Evolutionary conservation across 768 basidiomycete species (phyloP).

Genomic region (Lactifluus rugatus): DNA sequence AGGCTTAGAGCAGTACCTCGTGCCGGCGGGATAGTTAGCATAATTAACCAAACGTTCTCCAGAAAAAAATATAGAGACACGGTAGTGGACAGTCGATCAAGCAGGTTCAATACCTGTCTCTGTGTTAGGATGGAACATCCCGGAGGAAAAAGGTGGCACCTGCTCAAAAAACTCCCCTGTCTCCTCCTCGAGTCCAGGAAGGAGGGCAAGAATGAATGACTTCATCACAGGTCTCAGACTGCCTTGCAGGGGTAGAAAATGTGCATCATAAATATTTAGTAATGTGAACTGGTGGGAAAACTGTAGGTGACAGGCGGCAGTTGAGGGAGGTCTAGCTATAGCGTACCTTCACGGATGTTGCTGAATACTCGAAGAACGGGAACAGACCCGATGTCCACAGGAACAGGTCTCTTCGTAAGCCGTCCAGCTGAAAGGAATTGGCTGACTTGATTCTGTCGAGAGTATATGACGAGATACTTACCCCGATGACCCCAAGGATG

Average conservation of each 20-base stretch:
- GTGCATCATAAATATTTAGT: conserved; percentile 83
- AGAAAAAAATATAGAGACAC: conserved; percentile 87
- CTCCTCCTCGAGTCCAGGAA: conserved; percentile 96
- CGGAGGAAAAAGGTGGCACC: conserved; percentile 28
- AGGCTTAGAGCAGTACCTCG: conserved; percentile 85
- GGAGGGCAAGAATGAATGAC: conserved; percentile 83
- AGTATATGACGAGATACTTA: conserved; percentile 32
- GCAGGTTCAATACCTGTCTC: conserved; percentile 59
- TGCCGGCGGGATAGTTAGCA: conserved; percentile 80
- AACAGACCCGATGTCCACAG: conserved; percentile 96
- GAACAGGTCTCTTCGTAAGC: conserved; percentile 73
- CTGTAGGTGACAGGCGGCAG: not conserved
- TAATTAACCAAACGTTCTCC: conserved; percentile 89
- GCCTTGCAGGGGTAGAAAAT: conserved; percentile 80
- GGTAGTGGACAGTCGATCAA: conserved; percentile 75
- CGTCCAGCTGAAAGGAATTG: conserved; percentile 55
- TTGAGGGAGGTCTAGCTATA: not conserved
- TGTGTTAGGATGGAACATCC: not conserved
- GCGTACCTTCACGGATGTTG: conserved; percentile 91
- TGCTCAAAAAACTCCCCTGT: conserved; percentile 96
- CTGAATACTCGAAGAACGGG: conserved; percentile 97
- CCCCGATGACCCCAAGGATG: conserved; percentile 84
- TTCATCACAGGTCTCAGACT: conserved; percentile 85
- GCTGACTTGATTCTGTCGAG: not conserved
- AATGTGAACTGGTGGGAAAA: conserved; percentile 54